Evolutionary conservation across 768 basidiomycete genomes (phyloP).

Genomic region (Tylopilus plumbeoviolaceoides): DNA sequence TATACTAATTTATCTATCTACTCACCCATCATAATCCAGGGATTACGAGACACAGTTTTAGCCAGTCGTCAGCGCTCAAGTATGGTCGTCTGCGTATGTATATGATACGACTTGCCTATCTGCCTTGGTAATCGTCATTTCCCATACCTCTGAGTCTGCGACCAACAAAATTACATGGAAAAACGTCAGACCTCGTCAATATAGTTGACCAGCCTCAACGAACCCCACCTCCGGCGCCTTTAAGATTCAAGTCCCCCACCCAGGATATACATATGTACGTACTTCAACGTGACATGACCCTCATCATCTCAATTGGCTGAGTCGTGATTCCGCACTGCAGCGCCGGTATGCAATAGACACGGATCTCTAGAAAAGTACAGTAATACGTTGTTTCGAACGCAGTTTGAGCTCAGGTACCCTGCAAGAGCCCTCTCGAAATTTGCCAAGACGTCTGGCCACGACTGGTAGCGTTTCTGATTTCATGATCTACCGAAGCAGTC

Average conservation of each 20-base stretch:
- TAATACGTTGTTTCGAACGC: background rate
- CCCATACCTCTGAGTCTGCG: too few species aligned
- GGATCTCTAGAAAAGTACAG: background rate
- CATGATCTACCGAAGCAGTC: slow-evolving; percentile 3
- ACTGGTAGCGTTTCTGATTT: background rate
- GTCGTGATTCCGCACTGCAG: background rate
- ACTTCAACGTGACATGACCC: background rate
- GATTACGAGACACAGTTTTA: too few species aligned
- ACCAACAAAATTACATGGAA: too few species aligned
- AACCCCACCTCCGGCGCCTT: background rate
- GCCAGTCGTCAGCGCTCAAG: too few species aligned
- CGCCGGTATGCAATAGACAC: background rate
- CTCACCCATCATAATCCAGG: background rate
- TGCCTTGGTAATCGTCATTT: too few species aligned
- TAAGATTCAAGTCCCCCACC: background rate
- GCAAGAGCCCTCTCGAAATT: background rate
- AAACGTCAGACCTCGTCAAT: too few species aligned
- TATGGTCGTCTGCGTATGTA: too few species aligned
- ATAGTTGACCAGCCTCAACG: too few species aligned
- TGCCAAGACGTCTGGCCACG: too few species aligned
- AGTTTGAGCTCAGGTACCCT: background rate
- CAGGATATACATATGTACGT: background rate
- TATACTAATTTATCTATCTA: background rate
- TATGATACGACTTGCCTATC: too few species aligned
- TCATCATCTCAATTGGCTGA: background rate